These are phyloP conservation scores for Phanerodontia chrysosporium DNA, from an alignment of 768 basidiomycete species.

Conservation along the genomic window DNA sequence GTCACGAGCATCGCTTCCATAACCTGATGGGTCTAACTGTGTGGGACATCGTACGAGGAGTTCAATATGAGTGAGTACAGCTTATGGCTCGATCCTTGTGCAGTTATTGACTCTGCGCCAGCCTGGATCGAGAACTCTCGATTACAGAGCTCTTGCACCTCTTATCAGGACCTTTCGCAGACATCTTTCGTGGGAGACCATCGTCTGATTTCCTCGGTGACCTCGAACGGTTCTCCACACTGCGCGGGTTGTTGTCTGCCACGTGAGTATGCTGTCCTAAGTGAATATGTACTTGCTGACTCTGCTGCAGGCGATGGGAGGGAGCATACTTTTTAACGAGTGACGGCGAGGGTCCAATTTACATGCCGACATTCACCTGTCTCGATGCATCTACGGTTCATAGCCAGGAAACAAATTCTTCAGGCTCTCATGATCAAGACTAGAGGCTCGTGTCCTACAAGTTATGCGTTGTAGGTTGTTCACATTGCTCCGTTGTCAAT, in stretches of 20 bases:
- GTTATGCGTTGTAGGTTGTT: background rate
- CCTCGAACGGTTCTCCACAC: constrained; percentile 10
- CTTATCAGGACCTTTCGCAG: constrained; percentile 3
- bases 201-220: constrained; percentile 1
- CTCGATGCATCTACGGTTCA: background rate
- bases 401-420: background rate
- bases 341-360: constrained; percentile 6
- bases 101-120: background rate
- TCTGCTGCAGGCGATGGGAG: constrained; percentile 2
- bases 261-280: background rate
- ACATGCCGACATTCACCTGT: background rate
- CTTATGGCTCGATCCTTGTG: background rate
- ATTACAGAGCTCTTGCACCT: constrained; percentile 1
- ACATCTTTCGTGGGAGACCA: background rate
- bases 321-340: constrained; percentile 5
- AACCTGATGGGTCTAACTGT: constrained; percentile 7
- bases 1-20: background rate
- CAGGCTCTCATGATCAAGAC: background rate
- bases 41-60: constrained; percentile 7
- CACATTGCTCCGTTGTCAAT: too few species aligned
- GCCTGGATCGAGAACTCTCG: constrained; percentile 7
- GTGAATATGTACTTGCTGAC: background rate
- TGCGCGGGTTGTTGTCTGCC: constrained; percentile 10
- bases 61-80: constrained; percentile 5
- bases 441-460: background rate